Evolutionary conservation across 1,284 basidiomycete species (phyloP).

Genomic region (Amylostereum areolatum): DNA sequence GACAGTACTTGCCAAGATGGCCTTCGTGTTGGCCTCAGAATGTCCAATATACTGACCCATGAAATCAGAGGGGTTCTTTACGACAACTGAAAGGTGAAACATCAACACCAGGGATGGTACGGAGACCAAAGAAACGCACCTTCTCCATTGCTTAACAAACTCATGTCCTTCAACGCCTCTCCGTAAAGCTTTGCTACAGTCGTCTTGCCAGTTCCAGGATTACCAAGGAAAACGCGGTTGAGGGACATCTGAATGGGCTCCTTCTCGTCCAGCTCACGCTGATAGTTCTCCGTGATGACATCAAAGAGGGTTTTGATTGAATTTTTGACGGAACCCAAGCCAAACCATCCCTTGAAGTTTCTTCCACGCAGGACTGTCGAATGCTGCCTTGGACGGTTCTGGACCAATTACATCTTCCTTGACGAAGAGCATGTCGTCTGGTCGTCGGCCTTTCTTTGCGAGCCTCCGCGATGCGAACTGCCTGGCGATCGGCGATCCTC

Average conservation of each 20-base stretch:
- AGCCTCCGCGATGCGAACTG: conserved; percentile 35
- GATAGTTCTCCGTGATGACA: conserved; percentile 46
- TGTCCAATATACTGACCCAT: conserved; percentile 47
- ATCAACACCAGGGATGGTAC: background rate
- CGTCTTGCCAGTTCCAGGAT: conserved; percentile 65
- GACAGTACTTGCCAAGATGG: conserved; percentile 45
- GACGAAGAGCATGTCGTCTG: conserved; percentile 43
- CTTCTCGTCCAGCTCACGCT: conserved; percentile 50
- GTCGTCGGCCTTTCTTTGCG: conserved; percentile 27
- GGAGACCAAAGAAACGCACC: conserved; percentile 30
- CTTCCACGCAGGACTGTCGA: conserved; percentile 41
- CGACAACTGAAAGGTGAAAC: conserved; percentile 38
- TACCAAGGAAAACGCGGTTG: conserved; percentile 58
- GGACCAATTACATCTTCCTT: conserved; percentile 59
- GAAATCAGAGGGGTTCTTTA: conserved; percentile 64
- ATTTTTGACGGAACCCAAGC: conserved; percentile 48
- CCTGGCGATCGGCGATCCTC: conserved; percentile 43
- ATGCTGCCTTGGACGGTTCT: conserved; percentile 44
- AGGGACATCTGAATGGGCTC: conserved; percentile 47
- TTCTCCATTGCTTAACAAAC: conserved; percentile 60
- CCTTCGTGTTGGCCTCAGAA: conserved; percentile 59
- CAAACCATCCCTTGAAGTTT: conserved; percentile 50
- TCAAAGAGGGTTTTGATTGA: conserved; percentile 43
- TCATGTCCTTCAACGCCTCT: conserved; percentile 50
- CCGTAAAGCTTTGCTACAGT: conserved; percentile 63